Percentiles rank a stretch among this genome's conserved stretches.
phyloP scores from a whole-genome alignment of 768 basidiomycete species.

The Lactarius indigo region DNA sequence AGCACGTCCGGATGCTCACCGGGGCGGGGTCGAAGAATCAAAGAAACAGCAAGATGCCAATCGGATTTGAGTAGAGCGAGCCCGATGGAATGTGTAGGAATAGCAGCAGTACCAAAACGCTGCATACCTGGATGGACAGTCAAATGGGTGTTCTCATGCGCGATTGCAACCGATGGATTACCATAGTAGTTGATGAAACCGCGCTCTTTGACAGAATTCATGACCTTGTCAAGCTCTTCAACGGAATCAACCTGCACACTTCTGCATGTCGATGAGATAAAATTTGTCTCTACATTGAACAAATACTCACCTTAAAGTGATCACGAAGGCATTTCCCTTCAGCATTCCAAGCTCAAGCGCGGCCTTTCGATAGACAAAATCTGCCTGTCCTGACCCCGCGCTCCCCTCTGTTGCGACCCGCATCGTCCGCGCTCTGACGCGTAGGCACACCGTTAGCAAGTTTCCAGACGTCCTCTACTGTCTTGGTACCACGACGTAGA shows the following conservation, averaged over 20 bases:
- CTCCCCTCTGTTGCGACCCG: conserved; percentile 72
- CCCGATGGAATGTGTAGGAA: conserved; percentile 94
- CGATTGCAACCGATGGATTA: conserved; percentile 30
- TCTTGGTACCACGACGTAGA: conserved; percentile 69
- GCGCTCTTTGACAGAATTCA: conserved; percentile 71
- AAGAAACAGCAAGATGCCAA: conserved; percentile 82
- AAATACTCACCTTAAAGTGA: conserved; percentile 78
- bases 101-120: conserved; percentile 93
- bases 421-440: conserved; percentile 54
- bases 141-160: not conserved
- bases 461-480: conserved; percentile 82
- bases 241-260: conserved; percentile 78
- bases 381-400: conserved; percentile 84
- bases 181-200: conserved; percentile 99
- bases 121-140: conserved; percentile 74
- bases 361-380: conserved; percentile 79
- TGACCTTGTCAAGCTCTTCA: conserved; percentile 67
- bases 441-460: conserved; percentile 64
- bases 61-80: conserved; percentile 84
- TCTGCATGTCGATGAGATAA: conserved; percentile 39
- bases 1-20: conserved; percentile 94
- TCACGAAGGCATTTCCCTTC: conserved; percentile 93
- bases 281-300: not conserved
- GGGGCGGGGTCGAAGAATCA: conserved; percentile 77
- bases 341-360: conserved; percentile 91